Percentiles rank a stretch among this genome's conserved stretches.
Evolutionary conservation across 768 basidiomycete species (phyloP).

Genomic region (Termitomyces bulborhizus): DNA sequence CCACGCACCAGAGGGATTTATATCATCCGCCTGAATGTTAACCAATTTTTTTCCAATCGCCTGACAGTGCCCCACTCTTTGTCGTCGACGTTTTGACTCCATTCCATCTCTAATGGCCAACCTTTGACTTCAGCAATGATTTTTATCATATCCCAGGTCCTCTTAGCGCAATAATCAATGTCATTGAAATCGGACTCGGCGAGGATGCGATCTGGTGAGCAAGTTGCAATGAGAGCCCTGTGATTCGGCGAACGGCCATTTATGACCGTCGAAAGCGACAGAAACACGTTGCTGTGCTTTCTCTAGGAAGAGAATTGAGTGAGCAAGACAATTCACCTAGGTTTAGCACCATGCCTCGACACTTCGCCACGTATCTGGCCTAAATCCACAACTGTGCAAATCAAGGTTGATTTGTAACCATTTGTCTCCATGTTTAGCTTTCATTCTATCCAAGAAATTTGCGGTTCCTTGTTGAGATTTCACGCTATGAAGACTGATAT

Average conservation of each 20-base stretch:
- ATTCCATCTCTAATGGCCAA: slow-evolving; percentile 67
- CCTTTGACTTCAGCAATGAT: slow-evolving; percentile 70
- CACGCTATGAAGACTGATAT: slow-evolving; percentile 86
- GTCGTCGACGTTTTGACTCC: slow-evolving; percentile 33
- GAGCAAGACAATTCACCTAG: background rate
- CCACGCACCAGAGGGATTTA: background rate
- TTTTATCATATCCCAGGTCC: slow-evolving; percentile 74
- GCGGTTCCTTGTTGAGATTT: slow-evolving; percentile 65
- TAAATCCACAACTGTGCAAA: slow-evolving; percentile 86
- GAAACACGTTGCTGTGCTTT: slow-evolving; percentile 69
- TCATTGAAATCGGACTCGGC: slow-evolving; percentile 84
- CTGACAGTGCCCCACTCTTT: slow-evolving; percentile 59
- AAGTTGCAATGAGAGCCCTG: slow-evolving; percentile 55
- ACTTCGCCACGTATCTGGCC: slow-evolving; percentile 63
- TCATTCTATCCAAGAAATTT: slow-evolving; percentile 57
- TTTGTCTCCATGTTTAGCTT: slow-evolving; percentile 44
- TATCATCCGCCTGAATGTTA: slow-evolving; percentile 33
- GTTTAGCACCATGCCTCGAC: slow-evolving; percentile 54
- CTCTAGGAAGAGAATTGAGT: slow-evolving; percentile 34
- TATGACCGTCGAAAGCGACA: slow-evolving; percentile 85
- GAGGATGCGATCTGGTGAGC: slow-evolving; percentile 62
- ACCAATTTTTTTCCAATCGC: slow-evolving; percentile 69
- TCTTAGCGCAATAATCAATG: slow-evolving; percentile 45
- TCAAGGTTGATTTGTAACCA: slow-evolving; percentile 76
- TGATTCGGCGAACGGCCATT: slow-evolving; percentile 68